Evolutionary conservation across 2,329 filamentous ascomycete species (phyloP).

Genomic region (Microdochium bolleyi): DNA sequence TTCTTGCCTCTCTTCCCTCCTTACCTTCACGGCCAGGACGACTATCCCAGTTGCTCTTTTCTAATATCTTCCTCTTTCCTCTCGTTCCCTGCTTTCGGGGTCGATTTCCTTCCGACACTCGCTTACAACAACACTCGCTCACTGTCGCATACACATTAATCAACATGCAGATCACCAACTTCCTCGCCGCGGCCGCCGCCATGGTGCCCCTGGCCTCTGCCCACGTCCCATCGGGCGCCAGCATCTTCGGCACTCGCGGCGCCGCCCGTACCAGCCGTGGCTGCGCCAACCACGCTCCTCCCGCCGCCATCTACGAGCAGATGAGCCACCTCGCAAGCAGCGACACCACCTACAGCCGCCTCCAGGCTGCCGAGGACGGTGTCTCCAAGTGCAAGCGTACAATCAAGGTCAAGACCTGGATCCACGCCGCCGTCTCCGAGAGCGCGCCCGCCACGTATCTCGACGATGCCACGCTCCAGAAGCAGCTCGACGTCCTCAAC

Average conservation of each 20-base stretch:
- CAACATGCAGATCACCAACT: not conserved
- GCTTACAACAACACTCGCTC: not conserved
- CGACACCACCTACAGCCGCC: not conserved
- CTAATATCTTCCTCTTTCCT: not conserved
- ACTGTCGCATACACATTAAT: not conserved
- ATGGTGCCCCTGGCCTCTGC: not conserved
- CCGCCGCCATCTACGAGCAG: not conserved
- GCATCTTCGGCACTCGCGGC: not conserved
- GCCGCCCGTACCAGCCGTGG: not conserved
- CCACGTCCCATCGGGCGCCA: not conserved
- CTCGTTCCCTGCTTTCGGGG: not conserved
- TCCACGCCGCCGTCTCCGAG: not conserved
- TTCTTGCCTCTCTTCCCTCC: not conserved
- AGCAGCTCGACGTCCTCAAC: slow-evolving; percentile 19
- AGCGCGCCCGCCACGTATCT: not conserved
- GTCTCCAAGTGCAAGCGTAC: not conserved
- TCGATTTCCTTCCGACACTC: not conserved
- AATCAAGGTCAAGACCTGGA: not conserved
- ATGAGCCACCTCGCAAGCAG: not conserved
- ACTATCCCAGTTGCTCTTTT: not conserved
- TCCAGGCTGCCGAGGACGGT: not conserved
- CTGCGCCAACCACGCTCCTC: not conserved
- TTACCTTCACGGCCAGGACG: not conserved
- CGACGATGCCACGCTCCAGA: slow-evolving; percentile 1
- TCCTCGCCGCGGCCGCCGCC: not conserved